phyloP scores from a whole-genome alignment of 2,329 filamentous ascomycete species.

The Aspergillus floridensis region DNA sequence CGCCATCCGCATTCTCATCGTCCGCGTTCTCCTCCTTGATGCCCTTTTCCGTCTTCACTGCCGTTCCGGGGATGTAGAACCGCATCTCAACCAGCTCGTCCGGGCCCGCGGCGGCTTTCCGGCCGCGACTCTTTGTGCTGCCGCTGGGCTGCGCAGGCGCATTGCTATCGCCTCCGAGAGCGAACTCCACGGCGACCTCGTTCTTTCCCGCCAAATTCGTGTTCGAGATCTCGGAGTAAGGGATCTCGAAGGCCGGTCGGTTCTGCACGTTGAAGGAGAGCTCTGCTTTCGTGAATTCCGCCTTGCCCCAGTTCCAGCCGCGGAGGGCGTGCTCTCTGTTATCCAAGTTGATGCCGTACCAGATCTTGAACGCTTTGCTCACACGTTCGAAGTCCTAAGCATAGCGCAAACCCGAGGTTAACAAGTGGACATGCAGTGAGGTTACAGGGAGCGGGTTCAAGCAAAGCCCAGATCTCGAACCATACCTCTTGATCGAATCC shows the following conservation, averaged over 20 bases:
- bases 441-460: not conserved
- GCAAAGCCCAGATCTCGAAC: not conserved
- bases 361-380: slow-evolving; percentile 91
- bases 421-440: not conserved
- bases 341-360: slow-evolving; percentile 93
- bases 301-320: slow-evolving; percentile 99
- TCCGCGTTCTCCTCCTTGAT: slow-evolving; percentile 61
- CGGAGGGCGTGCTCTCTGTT: slow-evolving; percentile 90
- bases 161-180: slow-evolving; percentile 70
- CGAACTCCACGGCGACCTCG: slow-evolving; percentile 94
- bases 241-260: slow-evolving; percentile 91
- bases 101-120: slow-evolving; percentile 81
- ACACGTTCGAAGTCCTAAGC: slow-evolving; percentile 80
- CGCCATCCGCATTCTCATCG: slow-evolving; percentile 60
- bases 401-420: not conserved
- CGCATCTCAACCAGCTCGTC: slow-evolving; percentile 98
- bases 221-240: slow-evolving; percentile 96
- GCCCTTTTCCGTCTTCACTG: slow-evolving; percentile 67
- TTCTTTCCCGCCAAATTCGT: slow-evolving; percentile 97
- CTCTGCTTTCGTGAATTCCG: slow-evolving; percentile 93
- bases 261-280: slow-evolving; percentile 96
- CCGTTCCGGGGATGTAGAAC: slow-evolving; percentile 94
- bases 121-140: slow-evolving; percentile 68
- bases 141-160: slow-evolving; percentile 71
- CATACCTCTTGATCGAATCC: slow-evolving; percentile 82